A percentile compares a stretch with the other conserved stretches of the same genome.
phyloP scores from a whole-genome alignment of 108 stramenopile genomes.

The Halocafeteria seosinensis region DNA sequence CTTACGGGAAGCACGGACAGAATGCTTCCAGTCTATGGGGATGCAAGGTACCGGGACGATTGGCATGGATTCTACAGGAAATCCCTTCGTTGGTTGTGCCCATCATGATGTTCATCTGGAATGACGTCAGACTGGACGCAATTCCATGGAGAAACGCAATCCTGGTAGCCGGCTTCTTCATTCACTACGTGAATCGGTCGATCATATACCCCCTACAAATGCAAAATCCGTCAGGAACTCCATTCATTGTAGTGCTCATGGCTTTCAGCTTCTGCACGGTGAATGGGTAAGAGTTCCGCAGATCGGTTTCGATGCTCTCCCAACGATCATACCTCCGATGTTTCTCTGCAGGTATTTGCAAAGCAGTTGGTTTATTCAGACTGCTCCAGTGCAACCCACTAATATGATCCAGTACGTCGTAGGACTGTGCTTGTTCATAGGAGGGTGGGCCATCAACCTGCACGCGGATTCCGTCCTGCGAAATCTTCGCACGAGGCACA shows the following conservation, averaged over 20 bases:
- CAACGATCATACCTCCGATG: too few relatives aligned
- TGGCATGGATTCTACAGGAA: too few relatives aligned
- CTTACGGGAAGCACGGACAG: too few relatives aligned
- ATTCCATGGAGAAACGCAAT: too few relatives aligned
- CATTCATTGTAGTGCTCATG: conserved; percentile 34
- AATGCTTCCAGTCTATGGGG: too few relatives aligned
- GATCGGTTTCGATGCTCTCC: too few relatives aligned
- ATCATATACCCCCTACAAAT: conserved; percentile 60
- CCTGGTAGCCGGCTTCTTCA: conserved; percentile 46
- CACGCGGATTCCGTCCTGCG: conserved; percentile 23
- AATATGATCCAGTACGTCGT: conserved; percentile 3
- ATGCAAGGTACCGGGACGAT: too few relatives aligned
- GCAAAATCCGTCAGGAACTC: conserved; percentile 41
- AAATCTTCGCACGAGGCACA: conserved; percentile 15
- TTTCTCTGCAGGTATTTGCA: conserved; percentile 40
- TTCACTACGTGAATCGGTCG: conserved; percentile 65
- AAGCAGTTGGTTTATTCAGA: conserved; percentile 3
- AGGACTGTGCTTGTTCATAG: conserved; percentile 14
- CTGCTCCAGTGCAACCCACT: conserved; percentile 2
- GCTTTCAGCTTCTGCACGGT: conserved; percentile 34
- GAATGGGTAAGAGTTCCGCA: too few relatives aligned
- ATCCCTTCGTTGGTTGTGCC: too few relatives aligned
- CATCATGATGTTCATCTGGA: too few relatives aligned
- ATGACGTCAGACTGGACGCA: too few relatives aligned
- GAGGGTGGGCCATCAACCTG: conserved; percentile 19